phyloP scores from a whole-genome alignment of 2,329 filamentous ascomycete species.

The Nannizzia gypsea region DNA sequence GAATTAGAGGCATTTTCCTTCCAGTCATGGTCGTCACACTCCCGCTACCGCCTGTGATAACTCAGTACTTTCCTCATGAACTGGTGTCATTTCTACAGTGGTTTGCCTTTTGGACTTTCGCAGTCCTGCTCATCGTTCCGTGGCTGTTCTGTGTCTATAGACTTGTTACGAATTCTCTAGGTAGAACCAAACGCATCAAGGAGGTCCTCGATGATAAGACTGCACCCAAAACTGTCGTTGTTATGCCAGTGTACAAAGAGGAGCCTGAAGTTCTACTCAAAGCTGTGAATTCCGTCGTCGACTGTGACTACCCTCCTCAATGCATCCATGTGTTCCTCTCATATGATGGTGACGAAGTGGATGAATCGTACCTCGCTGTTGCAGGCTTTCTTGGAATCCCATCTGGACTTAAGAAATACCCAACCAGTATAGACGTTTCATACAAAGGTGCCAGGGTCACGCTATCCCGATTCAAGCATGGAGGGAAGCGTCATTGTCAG shows the following conservation, averaged over 20 bases:
- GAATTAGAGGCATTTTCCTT: slow-evolving; percentile 62
- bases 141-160: slow-evolving; percentile 92
- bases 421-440: slow-evolving; percentile 77
- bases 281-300: slow-evolving; percentile 81
- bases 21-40: slow-evolving; percentile 91
- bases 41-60: slow-evolving; percentile 62
- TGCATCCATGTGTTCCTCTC: slow-evolving; percentile 93
- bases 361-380: slow-evolving; percentile 78
- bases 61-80: slow-evolving; percentile 55
- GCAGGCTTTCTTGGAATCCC: slow-evolving; percentile 76
- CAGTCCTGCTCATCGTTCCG: slow-evolving; percentile 69
- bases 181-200: slow-evolving; percentile 70
- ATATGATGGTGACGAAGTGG: slow-evolving; percentile 81
- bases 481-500: slow-evolving; percentile 87
- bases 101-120: slow-evolving; percentile 93
- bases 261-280: slow-evolving; percentile 71
- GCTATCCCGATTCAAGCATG: slow-evolving; percentile 81
- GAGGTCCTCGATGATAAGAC: slow-evolving; percentile 70
- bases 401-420: slow-evolving; percentile 62
- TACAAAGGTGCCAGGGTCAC: slow-evolving; percentile 78
- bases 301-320: slow-evolving; percentile 82
- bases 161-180: slow-evolving; percentile 74
- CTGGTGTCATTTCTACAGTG: slow-evolving; percentile 70
- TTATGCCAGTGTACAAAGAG: slow-evolving; percentile 96
- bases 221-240: slow-evolving; percentile 85